Conservation (phyloP, 306 rosid genomes). For the Abrus pulchellus region DNA sequence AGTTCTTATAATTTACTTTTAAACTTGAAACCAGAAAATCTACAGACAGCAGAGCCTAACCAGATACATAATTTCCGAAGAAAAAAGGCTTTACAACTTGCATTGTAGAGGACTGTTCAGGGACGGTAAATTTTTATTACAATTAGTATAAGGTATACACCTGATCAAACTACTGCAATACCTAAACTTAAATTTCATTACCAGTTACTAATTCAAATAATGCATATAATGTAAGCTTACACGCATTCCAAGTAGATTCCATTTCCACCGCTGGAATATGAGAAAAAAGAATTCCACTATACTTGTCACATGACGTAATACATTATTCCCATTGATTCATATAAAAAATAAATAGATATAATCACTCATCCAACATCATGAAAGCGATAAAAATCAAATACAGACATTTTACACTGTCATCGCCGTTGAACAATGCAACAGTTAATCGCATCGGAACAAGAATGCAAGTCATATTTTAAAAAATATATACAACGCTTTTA, state of each 20-base stretch:
- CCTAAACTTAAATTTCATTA: background rate
- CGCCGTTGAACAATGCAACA: constrained; percentile 9
- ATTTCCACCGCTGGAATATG: background rate
- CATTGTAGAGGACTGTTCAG: background rate
- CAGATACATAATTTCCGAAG: background rate
- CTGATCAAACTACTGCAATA: background rate
- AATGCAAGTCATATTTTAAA: background rate
- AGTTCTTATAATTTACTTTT: too few species aligned
- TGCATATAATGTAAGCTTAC: background rate
- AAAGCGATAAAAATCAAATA: background rate
- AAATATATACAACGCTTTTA: background rate
- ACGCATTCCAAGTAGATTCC: background rate
- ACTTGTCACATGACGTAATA: background rate
- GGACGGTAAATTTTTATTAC: background rate
- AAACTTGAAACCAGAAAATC: background rate
- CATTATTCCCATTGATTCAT: background rate
- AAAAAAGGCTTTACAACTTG: background rate
- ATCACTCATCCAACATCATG: background rate
- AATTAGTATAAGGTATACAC: background rate
- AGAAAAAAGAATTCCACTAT: background rate
- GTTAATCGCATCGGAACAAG: constrained; percentile 19
- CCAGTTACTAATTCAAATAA: background rate
- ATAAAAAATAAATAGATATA: background rate
- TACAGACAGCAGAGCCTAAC: background rate
- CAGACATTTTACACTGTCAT: background rate